Evolutionary conservation across 305 asterid species (phyloP), one percentile per base, ranked within the genome.

Genomic region (Fraxinus paxiana): DNA sequence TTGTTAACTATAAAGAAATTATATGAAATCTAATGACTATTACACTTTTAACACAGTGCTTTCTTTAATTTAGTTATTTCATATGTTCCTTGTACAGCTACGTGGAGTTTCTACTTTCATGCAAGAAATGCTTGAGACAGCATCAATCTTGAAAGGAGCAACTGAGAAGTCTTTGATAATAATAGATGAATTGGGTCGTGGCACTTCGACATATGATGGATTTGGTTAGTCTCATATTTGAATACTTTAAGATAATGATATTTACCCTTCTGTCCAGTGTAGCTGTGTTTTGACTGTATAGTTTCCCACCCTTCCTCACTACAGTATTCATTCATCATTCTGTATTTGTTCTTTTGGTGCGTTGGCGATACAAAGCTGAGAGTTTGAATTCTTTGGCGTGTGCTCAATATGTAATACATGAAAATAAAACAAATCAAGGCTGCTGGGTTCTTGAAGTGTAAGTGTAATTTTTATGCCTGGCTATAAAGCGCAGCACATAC

Each of bases 91-190:
- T 86, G 10, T 80, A 83, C 83, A 96, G 98, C 86, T 90, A 77
- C 98, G 98, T 6, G 98, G 99, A 87, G 98, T 96, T 90, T 96
- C 99, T 75, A 96, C 99, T 6, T 96, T 96, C 90, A 96, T 96
- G 99, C 99, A 96, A 92, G 98, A 96, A 87, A 96, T 96, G 99
- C 95, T 96, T 13, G 99, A 96, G 91, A 96, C 99, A 69, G 99
- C 99, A 70, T 94, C 98, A 56, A 96, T 96, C 88, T 89, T 96
- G 91, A 96, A 92, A 87, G 98, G 99, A 85, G 98, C 98, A 84
- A 92, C 98, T 35, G 88, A 87, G 78, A 96, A 89, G 87, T 96
- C 99, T 13, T 81, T 96, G 84, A 90, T 96, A 79, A 92, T 96
- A 81, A 89, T 96, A 84, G 99, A 96, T 82, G 99, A 96, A 89